Conservation (phyloP, 495 filamentous ascomycete genomes). For the Amphirosellinia nigrospora region DNA sequence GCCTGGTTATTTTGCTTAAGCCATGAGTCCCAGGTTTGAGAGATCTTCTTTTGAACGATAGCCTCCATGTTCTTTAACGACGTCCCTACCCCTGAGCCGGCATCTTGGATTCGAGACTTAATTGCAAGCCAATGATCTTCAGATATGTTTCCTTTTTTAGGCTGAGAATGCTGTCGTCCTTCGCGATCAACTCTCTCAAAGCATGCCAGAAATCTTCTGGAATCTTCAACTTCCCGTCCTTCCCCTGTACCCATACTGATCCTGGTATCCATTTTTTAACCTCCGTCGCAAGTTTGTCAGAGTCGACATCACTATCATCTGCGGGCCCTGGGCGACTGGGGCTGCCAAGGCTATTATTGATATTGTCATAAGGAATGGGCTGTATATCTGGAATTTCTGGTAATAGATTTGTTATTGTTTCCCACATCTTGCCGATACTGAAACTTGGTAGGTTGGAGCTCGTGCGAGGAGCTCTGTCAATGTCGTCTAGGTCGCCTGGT, state of each 20-base stretch:
- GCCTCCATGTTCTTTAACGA: constrained; percentile 25
- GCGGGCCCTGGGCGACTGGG: not conserved
- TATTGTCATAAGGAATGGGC: not conserved
- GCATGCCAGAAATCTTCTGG: constrained; percentile 63
- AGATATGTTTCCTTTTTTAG: constrained; percentile 40
- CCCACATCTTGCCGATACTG: constrained; percentile 21
- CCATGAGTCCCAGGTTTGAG: constrained; percentile 46
- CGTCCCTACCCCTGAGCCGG: not conserved
- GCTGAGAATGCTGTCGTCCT: constrained; percentile 42
- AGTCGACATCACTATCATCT: not conserved
- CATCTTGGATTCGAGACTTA: constrained; percentile 35
- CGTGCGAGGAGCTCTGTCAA: not conserved
- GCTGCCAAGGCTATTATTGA: not conserved
- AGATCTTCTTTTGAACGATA: constrained; percentile 27
- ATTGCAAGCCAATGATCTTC: constrained; percentile 48
- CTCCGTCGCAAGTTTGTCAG: constrained; percentile 30
- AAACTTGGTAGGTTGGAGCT: not conserved
- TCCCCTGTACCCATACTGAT: constrained; percentile 43
- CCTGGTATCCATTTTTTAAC: constrained; percentile 47
- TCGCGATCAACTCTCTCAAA: constrained; percentile 43
- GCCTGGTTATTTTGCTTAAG: constrained; percentile 41
- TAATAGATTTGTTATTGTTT: constrained; percentile 24
- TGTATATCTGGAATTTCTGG: constrained; percentile 7
- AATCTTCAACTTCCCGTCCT: constrained; percentile 50
- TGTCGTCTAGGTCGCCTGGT: not conserved